Base-by-base conservation (phyloP, 2,329 filamentous ascomycete species). In the Claviceps humidiphila region DNA sequence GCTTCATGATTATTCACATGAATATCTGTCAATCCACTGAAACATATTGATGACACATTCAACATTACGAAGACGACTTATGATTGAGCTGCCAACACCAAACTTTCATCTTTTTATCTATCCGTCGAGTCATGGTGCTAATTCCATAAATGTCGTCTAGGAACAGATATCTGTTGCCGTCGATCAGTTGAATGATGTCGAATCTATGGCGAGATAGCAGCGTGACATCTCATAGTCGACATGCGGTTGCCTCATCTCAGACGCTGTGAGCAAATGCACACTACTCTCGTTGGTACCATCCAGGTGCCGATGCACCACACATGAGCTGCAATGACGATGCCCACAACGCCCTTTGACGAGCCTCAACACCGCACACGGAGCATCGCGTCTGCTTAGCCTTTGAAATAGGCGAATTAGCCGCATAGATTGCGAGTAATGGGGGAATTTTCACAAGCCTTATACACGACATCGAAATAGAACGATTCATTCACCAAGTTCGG, bases 141-240 rank as follows among this genome's bases (percentile, higher is more conserved):
- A 51, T 13, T 5, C 13, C 5, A 17, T 26, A 13, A 7, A 4
- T n/a, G n/a, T 5, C 13, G 4, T 9, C 2, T 45, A 51, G 49
- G 42, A 11, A 45, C 8, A 37, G 24, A 52, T 52, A 52, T 38
- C 42, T 34, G 22, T 47, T 5, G 17, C 20, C 26, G 9, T 26
- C 2, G 9, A 47, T 45, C 17, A 17, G 13, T 7, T 9, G 5
- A 38, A 11, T 14, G 17, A 34, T 22, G 5, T 6, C n/a, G 51
- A 50, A 30, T 80, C 80, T 11, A 78, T 95, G 57, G 82, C 88
- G 76, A 80, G 64, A 81, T 95, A 55, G 82, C 82, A 47, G 82
- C 84, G 59, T 84, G 87, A 58, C 96, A 91, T 71, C 80, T 96
- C 55, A 75, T 98, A 59, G 97, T 96, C 74, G 89, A 95, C 65